Conservation (phyloP, 306 rosid species). For the peach (Prunus persica) region Prunus_persica_NCBIv2 NC_034014.1:6421501-6422000, state of each 20-base stretch:
- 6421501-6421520: not conserved
- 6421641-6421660: conserved; percentile 42
- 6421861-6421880: conserved; percentile 75
- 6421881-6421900: conserved; percentile 54
- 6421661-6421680: conserved; percentile 38
- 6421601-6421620: conserved; percentile 81
- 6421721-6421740: conserved; percentile 29
- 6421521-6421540: not conserved
- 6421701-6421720: conserved; percentile 66
- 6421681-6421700: conserved; percentile 69
- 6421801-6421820: conserved; percentile 10
- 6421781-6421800: not conserved
- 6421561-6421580: conserved; percentile 83
- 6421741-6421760: not conserved
- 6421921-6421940: conserved; percentile 71
- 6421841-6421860: conserved; percentile 85
- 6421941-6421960: conserved; percentile 58
- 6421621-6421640: conserved; percentile 76
- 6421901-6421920: conserved; percentile 38
- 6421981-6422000: conserved; percentile 62
- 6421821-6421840: conserved; percentile 83
- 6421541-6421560: conserved; percentile 55
- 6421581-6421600: conserved; percentile 73
- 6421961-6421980: conserved; percentile 55
- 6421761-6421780: not conserved